Evolutionary conservation across 192 early-diverging fungal species (phyloP), one percentile per base, ranked within the genome.

Genomic region (Coemansia sp.): DNA sequence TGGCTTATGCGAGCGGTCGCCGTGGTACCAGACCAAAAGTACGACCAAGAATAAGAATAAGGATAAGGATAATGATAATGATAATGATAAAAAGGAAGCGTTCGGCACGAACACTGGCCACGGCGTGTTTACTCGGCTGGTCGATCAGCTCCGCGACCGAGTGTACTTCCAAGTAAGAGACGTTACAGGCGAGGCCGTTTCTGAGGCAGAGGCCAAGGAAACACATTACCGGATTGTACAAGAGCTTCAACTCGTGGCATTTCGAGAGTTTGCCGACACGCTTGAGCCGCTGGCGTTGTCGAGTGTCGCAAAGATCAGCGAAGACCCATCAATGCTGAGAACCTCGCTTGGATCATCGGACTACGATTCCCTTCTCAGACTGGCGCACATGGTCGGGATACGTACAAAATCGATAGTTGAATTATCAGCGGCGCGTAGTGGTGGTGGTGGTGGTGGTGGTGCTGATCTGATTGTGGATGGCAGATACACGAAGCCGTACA

Each of bases 91-190:
- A n/a, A 7, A 41, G n/a, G n/a, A 39, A 17, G 32, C 77, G 7
- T 55, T 77, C 8, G 10, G 17, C 32, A 32, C 32, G 1, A 32
- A 32, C 32, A 43, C 72, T 88, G 39, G 90, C 90, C 38, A 80
- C 85, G 20, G 13, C n/a, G 86, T 90, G 45, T 83, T 96, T 19
- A 59, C 90, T 44, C 87, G 86, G 13, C 82, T 89, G 55, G 85
- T 93, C n/a, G 81, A 75, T 16, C 88, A 86, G 65, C 94, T 96
- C 70, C 72, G 86, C 12, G 81, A 83, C 0, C 4, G 13, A 13
- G 64, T 77, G 22, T 13, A 59, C 44, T 97, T 97, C 63, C 90
- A 92, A 42, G 90, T 99, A 14, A 87, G 91, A 65, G 90, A 93
- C 42, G 85, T 90, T 14, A 92, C 90, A 5, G 97, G 97, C 41